Percentiles rank a stretch among this genome's conserved stretches.
Evolutionary conservation across 2,329 filamentous ascomycete species (phyloP).

Genomic region (Colletotrichum tropicicola): DNA sequence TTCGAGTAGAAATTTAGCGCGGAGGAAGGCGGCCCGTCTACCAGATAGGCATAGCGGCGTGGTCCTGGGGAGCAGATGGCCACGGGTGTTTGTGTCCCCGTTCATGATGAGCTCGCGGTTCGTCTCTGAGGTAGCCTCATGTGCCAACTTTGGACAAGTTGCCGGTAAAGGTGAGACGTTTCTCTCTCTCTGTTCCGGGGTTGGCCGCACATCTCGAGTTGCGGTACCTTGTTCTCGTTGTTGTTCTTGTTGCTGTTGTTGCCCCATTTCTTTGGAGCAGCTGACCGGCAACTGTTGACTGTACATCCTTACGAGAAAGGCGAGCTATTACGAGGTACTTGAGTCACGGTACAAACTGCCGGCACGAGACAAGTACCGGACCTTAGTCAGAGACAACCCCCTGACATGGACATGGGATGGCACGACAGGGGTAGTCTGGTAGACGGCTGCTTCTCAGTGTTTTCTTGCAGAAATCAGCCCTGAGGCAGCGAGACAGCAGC

Average conservation of each 20-base stretch:
- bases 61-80: not conserved
- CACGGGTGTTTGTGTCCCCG: not conserved
- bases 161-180: too few species aligned
- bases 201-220: too few species aligned
- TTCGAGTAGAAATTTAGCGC: conserved; percentile 25
- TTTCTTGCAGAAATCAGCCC: too few species aligned
- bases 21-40: conserved; percentile 33
- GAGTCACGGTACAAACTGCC: not conserved
- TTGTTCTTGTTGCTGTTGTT: not conserved
- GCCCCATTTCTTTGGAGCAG: too few species aligned
- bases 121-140: too few species aligned
- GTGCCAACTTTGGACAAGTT: too few species aligned
- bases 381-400: not conserved
- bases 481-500: too few species aligned
- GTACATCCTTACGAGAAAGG: not conserved
- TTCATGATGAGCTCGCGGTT: too few species aligned
- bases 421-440: not conserved
- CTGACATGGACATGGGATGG: not conserved
- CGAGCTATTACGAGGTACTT: not conserved
- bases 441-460: not conserved
- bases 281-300: too few species aligned
- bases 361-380: not conserved
- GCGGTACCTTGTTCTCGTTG: not conserved
- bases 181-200: too few species aligned
- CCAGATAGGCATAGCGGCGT: conserved; percentile 30